Percentiles rank a stretch among this genome's conserved stretches.
These are phyloP conservation scores for Komagataella mondaviorum DNA, from an alignment of 805 yeast genomes.

Conservation along the genomic window DNA sequence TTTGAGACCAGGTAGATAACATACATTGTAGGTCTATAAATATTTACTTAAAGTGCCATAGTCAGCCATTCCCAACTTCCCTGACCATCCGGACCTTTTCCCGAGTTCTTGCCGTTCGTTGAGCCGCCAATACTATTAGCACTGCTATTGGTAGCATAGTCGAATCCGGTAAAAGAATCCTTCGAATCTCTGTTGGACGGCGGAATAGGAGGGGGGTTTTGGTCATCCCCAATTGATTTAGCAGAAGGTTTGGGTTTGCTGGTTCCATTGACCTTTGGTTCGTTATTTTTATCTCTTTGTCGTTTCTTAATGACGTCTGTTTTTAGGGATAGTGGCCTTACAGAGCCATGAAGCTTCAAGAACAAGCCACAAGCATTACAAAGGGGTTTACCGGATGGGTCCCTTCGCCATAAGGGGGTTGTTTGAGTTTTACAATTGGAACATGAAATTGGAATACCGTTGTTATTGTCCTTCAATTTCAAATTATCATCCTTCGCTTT, in stretches of 20 bases:
- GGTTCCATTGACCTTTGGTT: background rate
- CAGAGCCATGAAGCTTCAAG: conserved; percentile 87
- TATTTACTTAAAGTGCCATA: conserved; percentile 21
- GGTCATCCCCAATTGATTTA: conserved; percentile 1
- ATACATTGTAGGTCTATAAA: conserved; percentile 1
- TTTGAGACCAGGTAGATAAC: background rate
- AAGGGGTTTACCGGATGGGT: conserved; percentile 82
- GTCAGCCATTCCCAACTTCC: conserved; percentile 33
- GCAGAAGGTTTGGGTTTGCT: background rate
- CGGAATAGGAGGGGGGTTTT: conserved; percentile 4
- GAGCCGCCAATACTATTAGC: conserved; percentile 1
- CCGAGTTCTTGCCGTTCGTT: conserved; percentile 2
- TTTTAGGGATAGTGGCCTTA: conserved; percentile 79
- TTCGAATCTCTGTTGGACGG: background rate
- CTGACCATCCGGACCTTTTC: conserved; percentile 3
- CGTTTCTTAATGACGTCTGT: conserved; percentile 90
- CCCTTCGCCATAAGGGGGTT: conserved; percentile 92
- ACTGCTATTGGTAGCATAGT: conserved; percentile 1
- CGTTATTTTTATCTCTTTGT: conserved; percentile 37
- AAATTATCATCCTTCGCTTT: background rate
- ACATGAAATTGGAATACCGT: conserved; percentile 23
- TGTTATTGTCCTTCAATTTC: background rate
- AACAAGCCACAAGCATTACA: conserved; percentile 97
- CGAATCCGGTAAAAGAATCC: background rate
- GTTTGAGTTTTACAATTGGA: conserved; percentile 86